Percentiles rank a stretch among this genome's conserved stretches.
These are phyloP conservation scores for Cicer judaicum DNA, from an alignment of 306 rosid species.

Conservation along the genomic window DNA sequence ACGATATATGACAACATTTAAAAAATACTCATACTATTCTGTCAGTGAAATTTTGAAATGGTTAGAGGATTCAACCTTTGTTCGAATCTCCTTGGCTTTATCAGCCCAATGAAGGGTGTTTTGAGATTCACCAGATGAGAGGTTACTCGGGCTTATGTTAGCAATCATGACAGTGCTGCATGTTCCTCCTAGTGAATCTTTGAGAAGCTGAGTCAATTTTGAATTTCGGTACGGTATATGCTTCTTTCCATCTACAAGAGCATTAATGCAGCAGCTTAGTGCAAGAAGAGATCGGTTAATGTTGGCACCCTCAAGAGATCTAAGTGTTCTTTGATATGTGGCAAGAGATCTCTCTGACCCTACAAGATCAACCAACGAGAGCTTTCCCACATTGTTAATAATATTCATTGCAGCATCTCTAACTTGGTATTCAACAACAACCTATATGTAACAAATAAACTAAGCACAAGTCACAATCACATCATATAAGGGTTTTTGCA, in stretches of 20 bases:
- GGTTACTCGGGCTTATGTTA: constrained; percentile 87
- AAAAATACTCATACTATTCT: constrained; percentile 13
- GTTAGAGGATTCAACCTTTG: constrained; percentile 29
- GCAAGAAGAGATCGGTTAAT: constrained; percentile 91
- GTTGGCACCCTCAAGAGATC: constrained; percentile 96
- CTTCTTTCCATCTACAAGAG: constrained; percentile 91
- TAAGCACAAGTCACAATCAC: constrained; percentile 4
- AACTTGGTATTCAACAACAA: constrained; percentile 74
- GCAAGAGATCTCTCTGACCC: constrained; percentile 98
- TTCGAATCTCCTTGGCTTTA: constrained; percentile 68
- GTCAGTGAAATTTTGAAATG: constrained; percentile 26
- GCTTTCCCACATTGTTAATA: constrained; percentile 75
- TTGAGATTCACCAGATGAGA: constrained; percentile 88
- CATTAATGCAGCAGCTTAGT: constrained; percentile 90
- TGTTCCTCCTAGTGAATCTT: constrained; percentile 86
- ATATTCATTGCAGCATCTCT: constrained; percentile 78
- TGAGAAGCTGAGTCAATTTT: constrained; percentile 92
- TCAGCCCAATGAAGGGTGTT: constrained; percentile 96
- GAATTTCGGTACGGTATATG: constrained; percentile 91
- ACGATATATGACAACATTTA: background rate
- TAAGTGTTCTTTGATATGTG: constrained; percentile 85
- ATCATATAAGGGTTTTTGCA: constrained; percentile 1
- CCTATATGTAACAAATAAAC: constrained; percentile 53
- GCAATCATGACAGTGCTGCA: constrained; percentile 96
- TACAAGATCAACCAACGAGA: constrained; percentile 89